Base-by-base conservation (phyloP, 768 basidiomycete genomes). In the Rhodotorula babjevae region DNA sequence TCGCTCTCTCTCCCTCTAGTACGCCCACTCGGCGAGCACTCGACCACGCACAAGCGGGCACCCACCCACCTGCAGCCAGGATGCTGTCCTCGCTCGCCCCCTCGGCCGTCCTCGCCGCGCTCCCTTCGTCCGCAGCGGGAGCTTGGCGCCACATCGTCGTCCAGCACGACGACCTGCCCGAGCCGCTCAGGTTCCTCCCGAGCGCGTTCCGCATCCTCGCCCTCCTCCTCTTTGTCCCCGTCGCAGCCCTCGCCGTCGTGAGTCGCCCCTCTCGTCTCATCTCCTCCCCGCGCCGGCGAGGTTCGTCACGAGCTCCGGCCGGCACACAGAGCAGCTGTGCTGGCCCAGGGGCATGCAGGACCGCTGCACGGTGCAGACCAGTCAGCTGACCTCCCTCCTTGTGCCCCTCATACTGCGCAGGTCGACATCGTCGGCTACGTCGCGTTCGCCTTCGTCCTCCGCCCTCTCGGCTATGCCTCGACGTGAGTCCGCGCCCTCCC, bases 391-490 rank as follows among this genome's bases (percentile, higher is more conserved):
- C 23, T 8, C 19, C 27, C 9, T 11, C 18, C 27, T 36, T 19
- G 14, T 59, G 31, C 11, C 57, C 33, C 36, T 3, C 7, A 4
- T 14, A 14, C 7, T n/a, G 12, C 23, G 11, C 65, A 68, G 63
- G 52, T 61, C 12, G 74, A 75, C 50, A 44, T 71, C 42, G 33
- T 75, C 11, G 74, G 74, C 0, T 75, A 67, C 67, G 42, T 33
- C 6, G 33, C 59, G 50, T 71, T 71, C 69, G 66, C 63, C 42
- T 40, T 63, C 33, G 31, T 75, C 29, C 67, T 75, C 14, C 58
- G 74, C 1, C 74, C 74, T 0, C 64, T 71, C 6, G 74, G 74
- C 14, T 75, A 71, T 64, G 59, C 74, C 1, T 63, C 60, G 49
- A 71, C 70, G 74, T 75, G 29, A 49, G 69, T 44, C 36, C 29